phyloP scores from a whole-genome alignment of 345 rosid species.

The Bruguiera gymnorhiza region DNA sequence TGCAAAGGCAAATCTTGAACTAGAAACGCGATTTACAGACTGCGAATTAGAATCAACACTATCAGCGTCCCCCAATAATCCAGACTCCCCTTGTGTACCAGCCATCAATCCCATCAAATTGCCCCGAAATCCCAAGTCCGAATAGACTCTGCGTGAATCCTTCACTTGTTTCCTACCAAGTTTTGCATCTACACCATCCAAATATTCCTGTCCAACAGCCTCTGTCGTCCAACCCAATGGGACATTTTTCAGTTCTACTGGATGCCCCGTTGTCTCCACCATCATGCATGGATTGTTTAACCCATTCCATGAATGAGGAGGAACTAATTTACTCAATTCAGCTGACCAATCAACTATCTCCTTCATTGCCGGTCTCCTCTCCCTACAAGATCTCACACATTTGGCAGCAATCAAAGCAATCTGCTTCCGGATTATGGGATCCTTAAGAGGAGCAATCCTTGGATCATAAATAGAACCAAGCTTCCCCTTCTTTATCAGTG shows the following conservation, averaged over 20 bases:
- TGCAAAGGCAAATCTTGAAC: constrained; percentile 44
- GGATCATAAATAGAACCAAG: constrained; percentile 77
- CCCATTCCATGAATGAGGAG: constrained; percentile 84
- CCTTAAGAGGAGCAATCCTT: constrained; percentile 53
- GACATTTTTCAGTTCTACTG: constrained; percentile 49
- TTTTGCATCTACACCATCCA: constrained; percentile 35
- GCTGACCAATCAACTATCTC: constrained; percentile 83
- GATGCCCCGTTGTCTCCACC: constrained; percentile 86
- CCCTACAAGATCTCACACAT: constrained; percentile 96
- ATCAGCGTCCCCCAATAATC: constrained; percentile 21
- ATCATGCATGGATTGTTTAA: constrained; percentile 93
- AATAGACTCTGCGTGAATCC: constrained; percentile 55
- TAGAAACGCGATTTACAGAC: constrained; percentile 22
- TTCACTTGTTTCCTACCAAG: constrained; percentile 24
- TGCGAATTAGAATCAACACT: constrained; percentile 19
- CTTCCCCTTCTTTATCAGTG: constrained; percentile 84
- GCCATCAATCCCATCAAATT: constrained; percentile 75
- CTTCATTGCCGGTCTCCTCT: constrained; percentile 86
- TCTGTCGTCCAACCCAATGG: constrained; percentile 17
- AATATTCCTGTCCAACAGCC: constrained; percentile 23
- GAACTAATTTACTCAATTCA: constrained; percentile 65
- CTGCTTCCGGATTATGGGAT: constrained; percentile 72
- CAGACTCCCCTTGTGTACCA: constrained; percentile 39
- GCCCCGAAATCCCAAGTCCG: constrained; percentile 71
- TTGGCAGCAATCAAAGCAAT: constrained; percentile 76